Evolutionary conservation across 2,329 filamentous ascomycete genomes (phyloP).

Genomic region (Colletotrichum sp.): DNA sequence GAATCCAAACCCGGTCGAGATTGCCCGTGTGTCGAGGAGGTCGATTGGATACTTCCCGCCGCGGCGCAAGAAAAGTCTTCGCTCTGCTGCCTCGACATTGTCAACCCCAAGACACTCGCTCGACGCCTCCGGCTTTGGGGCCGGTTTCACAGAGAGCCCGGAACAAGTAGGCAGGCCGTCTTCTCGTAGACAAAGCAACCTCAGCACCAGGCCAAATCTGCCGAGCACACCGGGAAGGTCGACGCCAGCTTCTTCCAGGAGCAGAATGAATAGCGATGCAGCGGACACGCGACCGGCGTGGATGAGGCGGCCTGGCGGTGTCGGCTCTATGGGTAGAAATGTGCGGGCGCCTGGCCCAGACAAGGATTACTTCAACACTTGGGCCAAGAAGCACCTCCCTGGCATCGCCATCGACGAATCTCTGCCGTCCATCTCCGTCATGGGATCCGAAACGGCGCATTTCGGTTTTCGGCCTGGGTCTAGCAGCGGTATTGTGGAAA

Average conservation of each 20-base stretch:
- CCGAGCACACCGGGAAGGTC: slow-evolving; percentile 30
- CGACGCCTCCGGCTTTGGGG: slow-evolving; percentile 39
- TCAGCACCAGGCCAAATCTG: slow-evolving; percentile 36
- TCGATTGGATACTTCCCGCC: slow-evolving; percentile 92
- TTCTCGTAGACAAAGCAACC: slow-evolving; percentile 48
- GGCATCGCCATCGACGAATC: slow-evolving; percentile 72
- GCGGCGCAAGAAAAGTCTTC: slow-evolving; percentile 81
- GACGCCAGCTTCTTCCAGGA: slow-evolving; percentile 39
- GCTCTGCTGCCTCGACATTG: slow-evolving; percentile 67
- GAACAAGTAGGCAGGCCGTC: slow-evolving; percentile 25
- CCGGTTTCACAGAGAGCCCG: slow-evolving; percentile 7
- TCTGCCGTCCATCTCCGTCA: slow-evolving; percentile 69
- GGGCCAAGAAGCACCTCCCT: slow-evolving; percentile 84
- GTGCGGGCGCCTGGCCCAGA: slow-evolving; percentile 81
- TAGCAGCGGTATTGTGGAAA: slow-evolving; percentile 53
- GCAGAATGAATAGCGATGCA: slow-evolving; percentile 40
- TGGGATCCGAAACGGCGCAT: slow-evolving; percentile 64
- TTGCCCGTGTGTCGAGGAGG: slow-evolving; percentile 81
- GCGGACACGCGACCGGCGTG: slow-evolving; percentile 56
- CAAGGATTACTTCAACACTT: slow-evolving; percentile 82
- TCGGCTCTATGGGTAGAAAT: slow-evolving; percentile 78
- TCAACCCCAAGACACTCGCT: slow-evolving; percentile 72
- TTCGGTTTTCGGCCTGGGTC: slow-evolving; percentile 55
- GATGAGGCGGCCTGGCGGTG: slow-evolving; percentile 85
- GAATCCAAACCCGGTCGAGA: slow-evolving; percentile 73